Base-by-base conservation (phyloP, 2,329 filamentous ascomycete genomes). In the Stagonosporopsis tanaceti region DNA sequence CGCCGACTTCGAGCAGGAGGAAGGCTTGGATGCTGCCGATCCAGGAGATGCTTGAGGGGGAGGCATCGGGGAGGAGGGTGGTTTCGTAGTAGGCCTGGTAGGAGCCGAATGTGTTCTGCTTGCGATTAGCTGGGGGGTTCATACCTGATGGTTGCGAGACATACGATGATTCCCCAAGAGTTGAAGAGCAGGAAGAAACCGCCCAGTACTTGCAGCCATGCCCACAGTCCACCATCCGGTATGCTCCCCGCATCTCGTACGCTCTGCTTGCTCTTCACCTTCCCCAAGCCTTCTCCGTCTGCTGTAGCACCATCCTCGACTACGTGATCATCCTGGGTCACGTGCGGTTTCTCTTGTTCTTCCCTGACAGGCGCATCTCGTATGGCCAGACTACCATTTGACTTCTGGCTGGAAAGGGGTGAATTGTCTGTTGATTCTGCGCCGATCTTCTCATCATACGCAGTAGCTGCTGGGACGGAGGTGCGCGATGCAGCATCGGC, bases 111-210 rank as follows among this genome's bases (percentile, higher is more conserved):
- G 79, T 79, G 57, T 81, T 82, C 32, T 34, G 14, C n/a, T 15
- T 4, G 7, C 32, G 7, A n/a, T 34, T n/a, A 34, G 32, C 8
- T 34, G 14, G 2, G 3, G 32, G 14, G 12, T 34, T 34, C 3
- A 4, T 4, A n/a, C 4, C 4, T n/a, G 1, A n/a, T 4, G 32
- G 32, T 34, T 4, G 14, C 15, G 15, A 7, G 14, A 34, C 32
- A 8, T 34, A 34, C 32, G 12, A 34, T 72, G 22, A 81, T 73
- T 37, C 77, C 76, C 76, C 80, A 82, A 27, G 76, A 76, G 62
- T 82, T 82, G 58, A 81, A 81, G 60, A 82, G 77, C 7, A 82
- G 59, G 50, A 81, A 79, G 66, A 82, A 82, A n/a, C 70, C 68
- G 2, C 78, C 79, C 1, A 80, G 47, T 4, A 83, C 80, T 57